Conservation (phyloP, 192 early-diverging fungal species). For the Coemansia sp. region DNA sequence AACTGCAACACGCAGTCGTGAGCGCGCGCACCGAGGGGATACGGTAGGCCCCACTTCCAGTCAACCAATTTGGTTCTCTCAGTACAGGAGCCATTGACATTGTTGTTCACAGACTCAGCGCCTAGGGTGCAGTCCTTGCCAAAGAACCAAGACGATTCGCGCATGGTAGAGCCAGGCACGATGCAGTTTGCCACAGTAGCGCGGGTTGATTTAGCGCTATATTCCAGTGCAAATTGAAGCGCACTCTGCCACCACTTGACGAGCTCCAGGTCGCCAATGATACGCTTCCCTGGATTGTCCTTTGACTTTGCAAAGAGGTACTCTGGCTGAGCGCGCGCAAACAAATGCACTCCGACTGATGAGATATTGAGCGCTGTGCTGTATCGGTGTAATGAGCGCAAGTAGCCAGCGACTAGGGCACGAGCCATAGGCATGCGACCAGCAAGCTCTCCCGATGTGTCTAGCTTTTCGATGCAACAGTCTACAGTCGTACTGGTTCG, state of each 20-base stretch:
- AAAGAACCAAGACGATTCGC: slow-evolving; percentile 25
- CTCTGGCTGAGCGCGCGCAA: slow-evolving; percentile 84
- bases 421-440: slow-evolving; percentile 28
- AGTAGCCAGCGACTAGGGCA: slow-evolving; percentile 41
- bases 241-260: slow-evolving; percentile 78
- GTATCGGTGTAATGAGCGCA: slow-evolving; percentile 35
- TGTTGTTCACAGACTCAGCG: background rate
- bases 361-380: slow-evolving; percentile 8
- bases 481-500: slow-evolving; percentile 22
- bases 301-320: slow-evolving; percentile 80
- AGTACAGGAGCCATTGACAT: background rate
- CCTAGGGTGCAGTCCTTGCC: background rate
- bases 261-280: slow-evolving; percentile 64
- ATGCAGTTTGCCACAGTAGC: slow-evolving; percentile 27
- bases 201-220: background rate
- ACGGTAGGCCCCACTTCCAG: slow-evolving; percentile 50
- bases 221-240: slow-evolving; percentile 23
- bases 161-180: slow-evolving; percentile 32
- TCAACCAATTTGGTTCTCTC: background rate
- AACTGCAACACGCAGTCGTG: slow-evolving; percentile 51
- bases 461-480: slow-evolving; percentile 50
- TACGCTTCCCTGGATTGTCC: slow-evolving; percentile 64
- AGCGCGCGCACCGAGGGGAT: slow-evolving; percentile 22
- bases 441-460: slow-evolving; percentile 40
- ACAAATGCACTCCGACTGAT: slow-evolving; percentile 59